phyloP scores from a whole-genome alignment of 1,284 basidiomycete species.

The Neolentinus lepideus region DNA sequence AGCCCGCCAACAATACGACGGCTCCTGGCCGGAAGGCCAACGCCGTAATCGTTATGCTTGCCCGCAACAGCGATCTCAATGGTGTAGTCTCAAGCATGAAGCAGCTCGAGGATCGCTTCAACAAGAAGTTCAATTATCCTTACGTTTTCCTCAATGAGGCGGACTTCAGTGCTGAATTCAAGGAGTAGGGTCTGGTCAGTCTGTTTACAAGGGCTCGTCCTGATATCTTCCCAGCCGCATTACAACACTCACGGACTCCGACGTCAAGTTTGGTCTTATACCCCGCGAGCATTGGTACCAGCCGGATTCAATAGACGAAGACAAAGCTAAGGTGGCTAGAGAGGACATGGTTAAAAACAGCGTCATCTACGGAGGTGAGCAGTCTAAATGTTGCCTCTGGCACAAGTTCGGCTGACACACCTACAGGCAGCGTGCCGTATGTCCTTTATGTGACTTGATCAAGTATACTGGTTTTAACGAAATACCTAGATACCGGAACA shows the following conservation, averaged over 20 bases:
- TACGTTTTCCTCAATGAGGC: constrained; percentile 86
- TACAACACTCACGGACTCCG: constrained; percentile 53
- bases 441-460: background rate
- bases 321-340: constrained; percentile 64
- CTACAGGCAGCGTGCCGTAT: constrained; percentile 58
- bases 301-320: constrained; percentile 79
- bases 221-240: constrained; percentile 42
- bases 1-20: constrained; percentile 26
- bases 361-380: constrained; percentile 82
- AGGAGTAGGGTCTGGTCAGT: constrained; percentile 38
- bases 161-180: constrained; percentile 73
- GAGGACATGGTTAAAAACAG: constrained; percentile 72
- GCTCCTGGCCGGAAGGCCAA: constrained; percentile 60
- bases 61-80: constrained; percentile 75
- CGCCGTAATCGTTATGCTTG: constrained; percentile 82
- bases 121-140: constrained; percentile 79
- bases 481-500: constrained; percentile 65
- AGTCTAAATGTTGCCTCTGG: background rate
- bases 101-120: constrained; percentile 79
- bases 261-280: constrained; percentile 79
- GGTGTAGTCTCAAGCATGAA: constrained; percentile 70
- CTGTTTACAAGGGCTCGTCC: background rate
- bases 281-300: constrained; percentile 81
- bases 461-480: constrained; percentile 4
- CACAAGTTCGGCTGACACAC: background rate